Evolutionary conservation across 1,284 basidiomycete species (phyloP).

Genomic region (Marasmius tenuissimus): DNA sequence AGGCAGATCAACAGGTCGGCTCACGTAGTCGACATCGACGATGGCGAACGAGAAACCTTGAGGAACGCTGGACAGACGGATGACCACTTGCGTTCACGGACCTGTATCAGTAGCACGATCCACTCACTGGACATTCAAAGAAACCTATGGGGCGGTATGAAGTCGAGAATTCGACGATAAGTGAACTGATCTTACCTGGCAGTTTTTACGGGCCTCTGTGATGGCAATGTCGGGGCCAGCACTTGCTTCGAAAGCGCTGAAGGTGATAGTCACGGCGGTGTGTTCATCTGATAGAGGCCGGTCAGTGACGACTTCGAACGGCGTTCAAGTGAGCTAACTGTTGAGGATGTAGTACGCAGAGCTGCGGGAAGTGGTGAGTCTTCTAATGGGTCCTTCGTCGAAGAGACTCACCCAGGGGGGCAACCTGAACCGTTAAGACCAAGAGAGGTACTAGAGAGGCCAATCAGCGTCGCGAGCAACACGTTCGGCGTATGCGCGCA

Average conservation of each 20-base stretch:
- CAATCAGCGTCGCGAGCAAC: slow-evolving; percentile 5
- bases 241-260: slow-evolving; percentile 22
- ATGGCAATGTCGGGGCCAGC: slow-evolving; percentile 23
- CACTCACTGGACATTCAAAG: slow-evolving; percentile 21
- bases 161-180: background rate
- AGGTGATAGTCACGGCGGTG: slow-evolving; percentile 25
- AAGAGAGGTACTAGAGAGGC: background rate
- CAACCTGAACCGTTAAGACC: slow-evolving; percentile 22
- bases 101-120: background rate
- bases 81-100: background rate
- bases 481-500: no score
- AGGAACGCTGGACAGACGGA: slow-evolving; percentile 15
- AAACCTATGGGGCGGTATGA: background rate
- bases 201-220: slow-evolving; percentile 21
- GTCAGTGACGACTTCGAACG: background rate
- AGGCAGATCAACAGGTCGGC: background rate
- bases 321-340: background rate
- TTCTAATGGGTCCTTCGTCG: no score
- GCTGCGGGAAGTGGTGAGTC: background rate
- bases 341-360: slow-evolving; percentile 14
- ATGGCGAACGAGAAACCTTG: slow-evolving; percentile 25
- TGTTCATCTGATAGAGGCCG: slow-evolving; percentile 16
- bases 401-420: slow-evolving; percentile 18
- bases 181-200: slow-evolving; percentile 15
- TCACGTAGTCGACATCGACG: slow-evolving; percentile 25